Evolutionary conservation across 768 basidiomycete species (phyloP).

Genomic region (Kwoniella bestiolae): DNA sequence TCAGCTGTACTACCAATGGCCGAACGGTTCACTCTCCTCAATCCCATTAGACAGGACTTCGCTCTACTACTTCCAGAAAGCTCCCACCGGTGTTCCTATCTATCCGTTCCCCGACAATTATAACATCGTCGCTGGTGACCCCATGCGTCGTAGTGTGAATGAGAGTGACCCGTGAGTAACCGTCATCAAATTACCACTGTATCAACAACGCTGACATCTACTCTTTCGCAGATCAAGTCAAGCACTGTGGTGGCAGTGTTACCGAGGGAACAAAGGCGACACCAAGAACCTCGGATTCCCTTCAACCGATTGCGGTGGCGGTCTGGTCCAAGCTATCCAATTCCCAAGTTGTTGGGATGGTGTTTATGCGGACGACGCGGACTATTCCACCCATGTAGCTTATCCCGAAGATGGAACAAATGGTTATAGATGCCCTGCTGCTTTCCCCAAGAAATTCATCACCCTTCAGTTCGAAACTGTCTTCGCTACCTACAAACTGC

Average conservation of each 20-base stretch:
- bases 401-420: conserved; percentile 31
- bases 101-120: conserved; percentile 41
- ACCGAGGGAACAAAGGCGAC: conserved; percentile 21
- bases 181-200: neutral
- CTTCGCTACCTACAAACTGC: conserved; percentile 24
- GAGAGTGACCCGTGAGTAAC: conserved; percentile 22
- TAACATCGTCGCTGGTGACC: conserved; percentile 35
- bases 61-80: conserved; percentile 38
- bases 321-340: conserved; percentile 19
- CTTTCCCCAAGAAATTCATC: conserved; percentile 38
- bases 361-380: conserved; percentile 26
- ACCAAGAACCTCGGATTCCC: conserved; percentile 26
- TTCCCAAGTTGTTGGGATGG: conserved; percentile 42
- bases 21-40: conserved; percentile 20
- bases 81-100: conserved; percentile 29
- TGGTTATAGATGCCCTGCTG: conserved; percentile 29
- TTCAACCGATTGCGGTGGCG: conserved; percentile 18
- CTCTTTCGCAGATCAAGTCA: neutral
- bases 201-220: neutral
- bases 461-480: conserved; percentile 33
- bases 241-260: conserved; percentile 32
- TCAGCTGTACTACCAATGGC: conserved; percentile 28
- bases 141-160: conserved; percentile 28
- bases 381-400: conserved; percentile 32
- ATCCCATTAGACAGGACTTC: conserved; percentile 22